A percentile compares a stretch with the other conserved stretches of the same genome.
These are phyloP conservation scores for Russula sp. DNA, from an alignment of 768 basidiomycete genomes.

Conservation along the genomic window DNA sequence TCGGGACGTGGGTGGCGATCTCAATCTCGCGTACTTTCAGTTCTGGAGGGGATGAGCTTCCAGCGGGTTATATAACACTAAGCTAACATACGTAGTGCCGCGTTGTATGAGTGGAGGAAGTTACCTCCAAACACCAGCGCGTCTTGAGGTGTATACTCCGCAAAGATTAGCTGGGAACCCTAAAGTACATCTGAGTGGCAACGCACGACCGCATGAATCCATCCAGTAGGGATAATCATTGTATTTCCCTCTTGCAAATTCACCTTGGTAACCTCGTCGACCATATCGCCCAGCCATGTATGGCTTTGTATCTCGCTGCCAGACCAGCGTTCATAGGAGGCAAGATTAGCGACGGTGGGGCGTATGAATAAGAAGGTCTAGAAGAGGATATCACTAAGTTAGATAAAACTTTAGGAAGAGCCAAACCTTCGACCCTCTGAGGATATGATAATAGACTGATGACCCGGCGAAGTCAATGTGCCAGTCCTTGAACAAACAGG, in stretches of 20 bases:
- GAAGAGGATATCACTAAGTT: background rate
- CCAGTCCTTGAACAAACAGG: conserved; percentile 68
- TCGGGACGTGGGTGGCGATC: conserved; percentile 86
- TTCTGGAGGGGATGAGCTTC: conserved; percentile 43
- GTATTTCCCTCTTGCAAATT: conserved; percentile 73
- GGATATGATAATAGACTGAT: conserved; percentile 95
- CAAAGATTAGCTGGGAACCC: background rate
- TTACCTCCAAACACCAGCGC: conserved; percentile 97
- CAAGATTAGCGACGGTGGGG: conserved; percentile 79
- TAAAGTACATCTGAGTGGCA: background rate
- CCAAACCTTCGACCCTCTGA: conserved; percentile 74
- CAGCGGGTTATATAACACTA: background rate
- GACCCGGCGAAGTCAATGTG: conserved; percentile 97
- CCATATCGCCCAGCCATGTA: conserved; percentile 90
- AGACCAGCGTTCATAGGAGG: conserved; percentile 91
- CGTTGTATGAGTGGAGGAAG: conserved; percentile 90
- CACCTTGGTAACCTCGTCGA: conserved; percentile 85
- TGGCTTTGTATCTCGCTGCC: conserved; percentile 84
- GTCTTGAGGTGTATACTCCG: conserved; percentile 83
- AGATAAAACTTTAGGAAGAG: background rate
- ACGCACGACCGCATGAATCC: conserved; percentile 95
- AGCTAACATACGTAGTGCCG: conserved; percentile 64
- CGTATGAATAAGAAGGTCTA: conserved; percentile 94
- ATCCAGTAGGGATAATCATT: conserved; percentile 93
- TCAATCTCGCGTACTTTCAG: conserved; percentile 88